Conservation (phyloP, 2,329 filamentous ascomycete genomes). For the Colletotrichum godetiae region DNA sequence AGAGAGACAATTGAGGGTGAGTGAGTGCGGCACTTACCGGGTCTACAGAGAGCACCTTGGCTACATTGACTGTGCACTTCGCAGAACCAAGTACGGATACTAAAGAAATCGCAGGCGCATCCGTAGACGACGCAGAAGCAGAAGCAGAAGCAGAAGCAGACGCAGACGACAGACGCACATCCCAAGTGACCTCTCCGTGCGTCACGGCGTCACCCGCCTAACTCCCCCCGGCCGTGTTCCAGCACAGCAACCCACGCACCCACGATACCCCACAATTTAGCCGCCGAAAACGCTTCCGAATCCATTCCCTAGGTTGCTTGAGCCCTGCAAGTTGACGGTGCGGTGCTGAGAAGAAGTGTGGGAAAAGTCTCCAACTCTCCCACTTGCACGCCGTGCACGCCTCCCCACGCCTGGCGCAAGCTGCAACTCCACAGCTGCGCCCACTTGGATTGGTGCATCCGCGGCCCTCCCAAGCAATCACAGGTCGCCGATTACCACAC, state of each 20-base stretch:
- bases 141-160: no score
- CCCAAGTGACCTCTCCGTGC: not conserved
- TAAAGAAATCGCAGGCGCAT: not conserved
- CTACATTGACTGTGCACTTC: not conserved
- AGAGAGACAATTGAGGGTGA: not conserved
- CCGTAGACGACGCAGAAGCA: no score
- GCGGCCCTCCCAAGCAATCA: slow-evolving; percentile 20
- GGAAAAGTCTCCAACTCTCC: not conserved
- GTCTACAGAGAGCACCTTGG: no score
- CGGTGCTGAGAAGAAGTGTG: not conserved
- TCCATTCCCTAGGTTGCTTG: no score
- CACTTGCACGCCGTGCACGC: not conserved
- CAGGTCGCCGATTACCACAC: slow-evolving; percentile 19
- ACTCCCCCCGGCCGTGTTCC: slow-evolving; percentile 18
- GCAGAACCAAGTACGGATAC: not conserved
- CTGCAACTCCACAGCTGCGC: not conserved
- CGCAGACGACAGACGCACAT: not conserved
- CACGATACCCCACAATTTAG: slow-evolving; percentile 25
- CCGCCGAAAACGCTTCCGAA: slow-evolving; percentile 29
- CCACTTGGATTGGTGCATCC: slow-evolving; percentile 4
- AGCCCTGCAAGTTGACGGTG: no score
- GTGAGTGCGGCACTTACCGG: not conserved
- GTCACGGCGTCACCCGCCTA: not conserved
- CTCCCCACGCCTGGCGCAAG: not conserved
- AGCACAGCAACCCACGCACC: slow-evolving; percentile 23